Conservation (phyloP, 805 yeast species). For the Cyberlindnera mississippiensis region DNA sequence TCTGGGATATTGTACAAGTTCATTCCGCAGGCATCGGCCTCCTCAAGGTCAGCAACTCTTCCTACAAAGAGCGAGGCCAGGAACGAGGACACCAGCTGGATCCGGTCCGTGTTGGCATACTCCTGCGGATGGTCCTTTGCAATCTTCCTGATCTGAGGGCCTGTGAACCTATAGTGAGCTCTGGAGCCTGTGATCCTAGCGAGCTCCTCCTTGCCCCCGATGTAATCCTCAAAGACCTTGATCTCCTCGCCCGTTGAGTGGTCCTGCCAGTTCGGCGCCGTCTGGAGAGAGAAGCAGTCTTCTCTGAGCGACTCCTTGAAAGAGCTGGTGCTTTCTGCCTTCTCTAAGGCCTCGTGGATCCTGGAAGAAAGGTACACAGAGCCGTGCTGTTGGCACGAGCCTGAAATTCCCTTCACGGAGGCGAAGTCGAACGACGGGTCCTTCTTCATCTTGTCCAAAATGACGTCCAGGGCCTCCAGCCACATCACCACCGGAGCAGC, state of each 20-base stretch:
- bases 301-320: conserved; percentile 46
- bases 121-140: conserved; percentile 46
- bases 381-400: conserved; percentile 93
- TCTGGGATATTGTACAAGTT: conserved; percentile 72
- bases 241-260: conserved; percentile 78
- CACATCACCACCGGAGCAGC: conserved; percentile 86
- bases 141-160: conserved; percentile 82
- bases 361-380: conserved; percentile 71
- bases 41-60: conserved; percentile 59
- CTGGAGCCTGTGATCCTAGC: conserved; percentile 77
- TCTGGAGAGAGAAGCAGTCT: conserved; percentile 53
- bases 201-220: conserved; percentile 57
- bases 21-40: conserved; percentile 92
- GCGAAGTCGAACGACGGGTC: conserved; percentile 51
- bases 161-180: conserved; percentile 88
- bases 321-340: conserved; percentile 30
- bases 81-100: conserved; percentile 76
- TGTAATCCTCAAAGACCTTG: conserved; percentile 50
- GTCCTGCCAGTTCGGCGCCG: conserved; percentile 94
- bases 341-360: conserved; percentile 39
- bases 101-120: conserved; percentile 55
- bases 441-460: conserved; percentile 47
- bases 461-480: conserved; percentile 74
- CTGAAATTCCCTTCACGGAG: conserved; percentile 63
- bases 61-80: conserved; percentile 71